Conservation (phyloP, 768 basidiomycete genomes). For the Dentipellis sp. region DNA sequence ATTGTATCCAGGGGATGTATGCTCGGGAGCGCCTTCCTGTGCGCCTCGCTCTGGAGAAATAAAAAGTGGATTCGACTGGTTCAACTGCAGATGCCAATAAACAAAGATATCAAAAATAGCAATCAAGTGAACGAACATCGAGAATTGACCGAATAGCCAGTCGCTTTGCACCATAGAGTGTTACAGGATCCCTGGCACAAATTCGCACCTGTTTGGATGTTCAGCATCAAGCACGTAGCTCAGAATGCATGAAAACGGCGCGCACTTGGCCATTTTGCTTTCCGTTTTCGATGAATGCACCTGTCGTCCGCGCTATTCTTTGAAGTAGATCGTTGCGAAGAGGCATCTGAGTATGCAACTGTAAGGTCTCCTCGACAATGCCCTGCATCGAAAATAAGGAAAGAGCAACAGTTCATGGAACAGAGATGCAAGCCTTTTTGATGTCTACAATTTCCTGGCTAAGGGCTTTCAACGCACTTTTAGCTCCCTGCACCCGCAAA, state of each 20-base stretch:
- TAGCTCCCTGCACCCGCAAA: conserved; percentile 49
- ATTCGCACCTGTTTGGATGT: conserved; percentile 39
- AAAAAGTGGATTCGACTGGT: background rate
- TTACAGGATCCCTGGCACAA: conserved; percentile 34
- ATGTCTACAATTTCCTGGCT: conserved; percentile 36
- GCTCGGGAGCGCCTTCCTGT: conserved; percentile 2
- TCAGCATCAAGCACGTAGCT: conserved; percentile 1
- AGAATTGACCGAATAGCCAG: conserved; percentile 41
- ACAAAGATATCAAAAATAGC: background rate
- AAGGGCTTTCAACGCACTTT: conserved; percentile 40
- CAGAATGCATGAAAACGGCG: background rate
- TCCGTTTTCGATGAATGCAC: conserved; percentile 50
- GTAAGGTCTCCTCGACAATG: conserved; percentile 24
- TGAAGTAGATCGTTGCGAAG: conserved; percentile 42
- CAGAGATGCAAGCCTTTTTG: conserved; percentile 33
- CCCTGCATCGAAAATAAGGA: conserved; percentile 11
- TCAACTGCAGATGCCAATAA: background rate
- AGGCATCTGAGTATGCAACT: conserved; percentile 35
- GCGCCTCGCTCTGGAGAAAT: background rate
- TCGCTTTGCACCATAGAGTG: conserved; percentile 38
- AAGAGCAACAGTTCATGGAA: background rate
- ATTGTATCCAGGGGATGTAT: conserved; percentile 32
- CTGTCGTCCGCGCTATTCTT: conserved; percentile 58
- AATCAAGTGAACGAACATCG: conserved; percentile 31
- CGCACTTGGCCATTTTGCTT: conserved; percentile 37